Conservation (phyloP, 2,329 filamentous ascomycete genomes). For the Xylogone sp. region DNA sequence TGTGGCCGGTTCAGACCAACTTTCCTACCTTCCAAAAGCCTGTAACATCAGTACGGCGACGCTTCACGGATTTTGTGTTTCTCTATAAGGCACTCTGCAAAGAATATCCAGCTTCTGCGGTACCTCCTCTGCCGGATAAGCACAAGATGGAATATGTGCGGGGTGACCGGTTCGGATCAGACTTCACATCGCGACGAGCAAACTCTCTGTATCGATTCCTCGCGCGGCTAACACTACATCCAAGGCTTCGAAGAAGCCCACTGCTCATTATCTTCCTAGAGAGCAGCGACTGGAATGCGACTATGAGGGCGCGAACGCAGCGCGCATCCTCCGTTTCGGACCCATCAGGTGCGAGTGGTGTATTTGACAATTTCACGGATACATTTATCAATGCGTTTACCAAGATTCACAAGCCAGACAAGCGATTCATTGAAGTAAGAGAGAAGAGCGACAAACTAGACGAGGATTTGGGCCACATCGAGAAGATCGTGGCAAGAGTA, state of each 20-base stretch:
- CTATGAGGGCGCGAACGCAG: conserved; percentile 75
- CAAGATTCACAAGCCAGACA: conserved; percentile 92
- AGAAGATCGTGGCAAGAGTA: conserved; percentile 92
- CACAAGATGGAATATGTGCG: conserved; percentile 99
- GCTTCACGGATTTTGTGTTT: conserved; percentile 97
- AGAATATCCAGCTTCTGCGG: conserved; percentile 87
- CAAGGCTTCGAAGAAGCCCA: conserved; percentile 76
- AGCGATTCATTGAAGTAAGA: conserved; percentile 88
- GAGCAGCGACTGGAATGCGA: conserved; percentile 92
- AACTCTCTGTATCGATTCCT: conserved; percentile 92
- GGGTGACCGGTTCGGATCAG: conserved; percentile 88
- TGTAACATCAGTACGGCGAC: conserved; percentile 74
- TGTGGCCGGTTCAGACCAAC: conserved; percentile 62
- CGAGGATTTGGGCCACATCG: conserved; percentile 87
- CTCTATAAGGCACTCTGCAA: conserved; percentile 85
- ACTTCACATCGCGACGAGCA: conserved; percentile 86
- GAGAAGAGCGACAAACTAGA: conserved; percentile 92
- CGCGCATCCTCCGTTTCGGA: conserved; percentile 53
- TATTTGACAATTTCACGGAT: conserved; percentile 94
- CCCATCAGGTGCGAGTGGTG: conserved; percentile 52
- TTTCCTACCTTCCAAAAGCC: conserved; percentile 89
- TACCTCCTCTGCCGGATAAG: conserved; percentile 94
- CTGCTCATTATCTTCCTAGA: conserved; percentile 90
- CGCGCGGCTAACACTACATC: conserved; percentile 80
- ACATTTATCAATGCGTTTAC: conserved; percentile 96